phyloP scores from a whole-genome alignment of 2,329 filamentous ascomycete species.

The Bipolaris zeicola region DNA sequence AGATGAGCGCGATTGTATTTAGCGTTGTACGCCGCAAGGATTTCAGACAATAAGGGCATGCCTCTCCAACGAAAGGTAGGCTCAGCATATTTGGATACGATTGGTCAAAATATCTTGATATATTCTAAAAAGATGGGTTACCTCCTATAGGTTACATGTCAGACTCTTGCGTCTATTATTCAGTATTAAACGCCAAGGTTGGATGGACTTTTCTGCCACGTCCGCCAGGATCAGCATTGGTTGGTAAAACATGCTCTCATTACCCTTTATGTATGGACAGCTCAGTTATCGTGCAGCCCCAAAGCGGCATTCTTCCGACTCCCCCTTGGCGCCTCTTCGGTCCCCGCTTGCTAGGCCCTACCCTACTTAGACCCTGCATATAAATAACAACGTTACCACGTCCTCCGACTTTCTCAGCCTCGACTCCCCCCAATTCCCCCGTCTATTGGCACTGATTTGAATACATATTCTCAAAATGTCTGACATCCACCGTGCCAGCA shows the following conservation, averaged over 20 bases:
- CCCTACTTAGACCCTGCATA: constrained; percentile 38
- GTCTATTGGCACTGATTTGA: not conserved
- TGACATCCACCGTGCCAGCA: constrained; percentile 84
- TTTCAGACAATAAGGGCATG: too few relatives aligned
- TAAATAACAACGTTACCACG: constrained; percentile 34
- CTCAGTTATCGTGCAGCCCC: not conserved
- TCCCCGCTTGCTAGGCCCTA: constrained; percentile 9
- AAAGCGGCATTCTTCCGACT: not conserved
- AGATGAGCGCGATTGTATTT: not conserved
- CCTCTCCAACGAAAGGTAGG: too few relatives aligned
- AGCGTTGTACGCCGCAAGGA: not conserved
- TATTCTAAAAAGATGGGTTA: too few relatives aligned
- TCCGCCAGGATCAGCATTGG: too few relatives aligned
- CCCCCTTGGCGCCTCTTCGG: constrained; percentile 1
- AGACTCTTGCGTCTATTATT: too few relatives aligned
- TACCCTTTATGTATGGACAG: not conserved
- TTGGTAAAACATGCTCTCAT: too few relatives aligned
- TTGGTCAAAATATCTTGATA: too few relatives aligned
- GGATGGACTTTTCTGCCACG: too few relatives aligned
- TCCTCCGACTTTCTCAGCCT: constrained; percentile 14
- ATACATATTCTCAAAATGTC: constrained; percentile 42
- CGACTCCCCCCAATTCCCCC: not conserved
- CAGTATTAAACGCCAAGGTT: too few relatives aligned
- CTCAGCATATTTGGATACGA: too few relatives aligned
- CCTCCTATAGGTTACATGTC: too few relatives aligned